These are phyloP conservation scores for Priceomyces haplophilus DNA, from an alignment of 805 yeast species.

Conservation along the genomic window DNA sequence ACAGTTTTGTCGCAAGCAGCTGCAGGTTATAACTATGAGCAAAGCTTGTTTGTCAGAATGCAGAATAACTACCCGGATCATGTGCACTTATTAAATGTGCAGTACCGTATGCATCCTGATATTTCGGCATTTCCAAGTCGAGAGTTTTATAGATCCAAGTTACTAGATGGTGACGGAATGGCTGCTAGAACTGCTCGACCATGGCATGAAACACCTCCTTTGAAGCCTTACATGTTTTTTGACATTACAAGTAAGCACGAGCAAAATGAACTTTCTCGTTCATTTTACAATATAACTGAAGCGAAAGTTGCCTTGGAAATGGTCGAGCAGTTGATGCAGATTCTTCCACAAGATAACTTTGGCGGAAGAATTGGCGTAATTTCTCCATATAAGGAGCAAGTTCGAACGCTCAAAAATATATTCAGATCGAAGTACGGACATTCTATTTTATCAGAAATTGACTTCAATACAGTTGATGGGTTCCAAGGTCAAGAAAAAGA, in stretches of 20 bases:
- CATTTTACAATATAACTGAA: conserved; percentile 69
- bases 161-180: conserved; percentile 81
- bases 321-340: conserved; percentile 46
- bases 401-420: conserved; percentile 50
- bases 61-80: conserved; percentile 59
- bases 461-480: conserved; percentile 95
- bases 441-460: conserved; percentile 61
- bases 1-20: conserved; percentile 92
- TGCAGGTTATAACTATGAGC: conserved; percentile 75
- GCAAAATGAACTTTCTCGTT: conserved; percentile 61
- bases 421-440: conserved; percentile 64
- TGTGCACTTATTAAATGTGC: conserved; percentile 78
- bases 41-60: conserved; percentile 92
- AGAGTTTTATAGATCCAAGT: conserved; percentile 71
- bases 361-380: conserved; percentile 81
- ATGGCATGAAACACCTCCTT: conserved; percentile 65
- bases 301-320: conserved; percentile 71
- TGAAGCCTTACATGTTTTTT: conserved; percentile 78
- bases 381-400: conserved; percentile 93
- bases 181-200: conserved; percentile 52
- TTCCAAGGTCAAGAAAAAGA: conserved; percentile 92
- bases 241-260: conserved; percentile 62
- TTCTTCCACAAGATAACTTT: conserved; percentile 52
- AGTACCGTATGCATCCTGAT: conserved; percentile 96
- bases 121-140: conserved; percentile 83